phyloP scores from a whole-genome alignment of 306 rosid species.

The Vachellia pachyceras region DNA sequence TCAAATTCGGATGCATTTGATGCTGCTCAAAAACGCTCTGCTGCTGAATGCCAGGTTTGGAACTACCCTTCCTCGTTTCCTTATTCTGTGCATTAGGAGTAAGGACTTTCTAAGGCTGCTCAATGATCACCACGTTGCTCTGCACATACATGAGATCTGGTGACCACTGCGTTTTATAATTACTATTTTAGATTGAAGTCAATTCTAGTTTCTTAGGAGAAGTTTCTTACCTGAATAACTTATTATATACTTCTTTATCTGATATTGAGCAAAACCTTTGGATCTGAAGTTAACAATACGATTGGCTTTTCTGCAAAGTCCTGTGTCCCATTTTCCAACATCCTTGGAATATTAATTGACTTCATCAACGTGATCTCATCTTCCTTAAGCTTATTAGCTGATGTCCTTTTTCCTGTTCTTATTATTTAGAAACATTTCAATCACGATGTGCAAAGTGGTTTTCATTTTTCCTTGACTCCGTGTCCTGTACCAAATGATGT shows the following conservation, averaged over 20 bases:
- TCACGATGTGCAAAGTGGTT: conserved; percentile 71
- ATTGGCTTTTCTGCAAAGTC: conserved; percentile 8
- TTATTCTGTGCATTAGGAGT: neutral
- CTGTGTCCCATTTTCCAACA: conserved; percentile 7
- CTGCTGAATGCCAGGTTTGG: conserved; percentile 64
- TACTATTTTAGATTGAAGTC: conserved; percentile 38
- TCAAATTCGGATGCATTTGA: conserved; percentile 53
- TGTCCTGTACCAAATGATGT: conserved; percentile 70
- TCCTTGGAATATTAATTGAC: conserved; percentile 8
- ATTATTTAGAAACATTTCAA: conserved; percentile 65
- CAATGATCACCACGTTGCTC: conserved; percentile 1
- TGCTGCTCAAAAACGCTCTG: conserved; percentile 34
- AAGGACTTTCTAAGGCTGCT: neutral
- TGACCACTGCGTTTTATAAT: conserved; percentile 7
- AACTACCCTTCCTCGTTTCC: conserved; percentile 7
- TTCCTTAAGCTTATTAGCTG: conserved; percentile 26
- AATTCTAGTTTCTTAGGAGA: conserved; percentile 24
- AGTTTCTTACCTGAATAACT: neutral
- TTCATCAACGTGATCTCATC: conserved; percentile 9
- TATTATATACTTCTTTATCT: neutral
- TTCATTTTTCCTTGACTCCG: conserved; percentile 67
- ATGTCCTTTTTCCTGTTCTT: conserved; percentile 42
- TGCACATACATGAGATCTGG: conserved; percentile 6
- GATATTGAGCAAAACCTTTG: conserved; percentile 20
- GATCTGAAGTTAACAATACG: conserved; percentile 21